Evolutionary conservation across 2,329 filamentous ascomycete species (phyloP).

Genomic region (Chaetothyriales sp.): DNA sequence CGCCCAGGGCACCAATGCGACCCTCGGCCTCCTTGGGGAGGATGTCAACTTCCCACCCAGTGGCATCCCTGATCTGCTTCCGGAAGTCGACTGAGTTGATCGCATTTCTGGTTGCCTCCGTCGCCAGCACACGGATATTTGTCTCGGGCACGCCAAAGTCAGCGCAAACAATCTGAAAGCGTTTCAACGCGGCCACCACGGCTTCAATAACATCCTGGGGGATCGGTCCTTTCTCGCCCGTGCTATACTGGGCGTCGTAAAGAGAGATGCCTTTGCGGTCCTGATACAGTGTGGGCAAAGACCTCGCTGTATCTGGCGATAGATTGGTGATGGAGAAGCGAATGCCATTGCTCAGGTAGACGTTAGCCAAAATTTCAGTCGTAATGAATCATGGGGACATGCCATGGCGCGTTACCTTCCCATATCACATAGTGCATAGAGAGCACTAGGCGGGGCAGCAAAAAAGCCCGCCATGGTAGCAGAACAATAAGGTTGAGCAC

Average conservation of each 20-base stretch:
- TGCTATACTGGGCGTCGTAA: slow-evolving; percentile 54
- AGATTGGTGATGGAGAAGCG: slow-evolving; percentile 80
- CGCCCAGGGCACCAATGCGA: slow-evolving; percentile 65
- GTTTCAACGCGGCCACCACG: slow-evolving; percentile 52
- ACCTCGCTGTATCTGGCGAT: slow-evolving; percentile 52
- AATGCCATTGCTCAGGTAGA: slow-evolving; percentile 58
- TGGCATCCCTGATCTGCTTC: slow-evolving; percentile 43
- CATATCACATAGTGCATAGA: slow-evolving; percentile 28
- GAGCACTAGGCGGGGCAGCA: slow-evolving; percentile 11
- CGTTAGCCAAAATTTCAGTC: background rate
- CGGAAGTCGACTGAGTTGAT: slow-evolving; percentile 57
- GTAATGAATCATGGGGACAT: background rate
- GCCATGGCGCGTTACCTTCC: slow-evolving; percentile 23
- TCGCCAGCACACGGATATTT: slow-evolving; percentile 65
- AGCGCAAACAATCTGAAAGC: slow-evolving; percentile 56
- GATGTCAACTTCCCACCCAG: slow-evolving; percentile 55
- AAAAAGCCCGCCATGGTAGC: slow-evolving; percentile 4
- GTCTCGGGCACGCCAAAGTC: slow-evolving; percentile 49
- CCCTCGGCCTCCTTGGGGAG: slow-evolving; percentile 70
- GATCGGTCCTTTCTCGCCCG: slow-evolving; percentile 36
- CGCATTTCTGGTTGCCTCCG: slow-evolving; percentile 74
- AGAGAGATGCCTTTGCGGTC: slow-evolving; percentile 69
- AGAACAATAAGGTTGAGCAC: background rate
- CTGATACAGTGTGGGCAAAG: slow-evolving; percentile 62
- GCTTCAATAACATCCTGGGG: slow-evolving; percentile 43